These are phyloP conservation scores for Seiridium unicorne DNA, from an alignment of 2,329 filamentous ascomycete genomes.

Conservation along the genomic window DNA sequence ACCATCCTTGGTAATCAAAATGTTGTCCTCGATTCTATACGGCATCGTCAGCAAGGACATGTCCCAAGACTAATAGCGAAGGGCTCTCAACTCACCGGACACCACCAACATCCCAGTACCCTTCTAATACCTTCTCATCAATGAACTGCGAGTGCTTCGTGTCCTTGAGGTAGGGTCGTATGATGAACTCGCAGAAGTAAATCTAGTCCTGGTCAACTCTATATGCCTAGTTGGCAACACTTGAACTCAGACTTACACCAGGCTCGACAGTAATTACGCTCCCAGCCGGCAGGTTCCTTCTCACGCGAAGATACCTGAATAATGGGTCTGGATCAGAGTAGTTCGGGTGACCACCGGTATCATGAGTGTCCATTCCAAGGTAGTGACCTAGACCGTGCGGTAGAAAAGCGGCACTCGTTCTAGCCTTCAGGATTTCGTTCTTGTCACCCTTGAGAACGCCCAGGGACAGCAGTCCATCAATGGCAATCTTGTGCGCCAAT, in stretches of 20 bases:
- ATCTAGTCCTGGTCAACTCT: conserved; percentile 44
- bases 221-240: not conserved
- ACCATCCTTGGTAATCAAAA: conserved; percentile 68
- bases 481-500: conserved; percentile 77
- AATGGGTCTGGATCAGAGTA: conserved; percentile 77
- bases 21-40: conserved; percentile 63
- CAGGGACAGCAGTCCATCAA: conserved; percentile 72
- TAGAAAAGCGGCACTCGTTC: conserved; percentile 88
- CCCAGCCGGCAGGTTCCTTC: conserved; percentile 71
- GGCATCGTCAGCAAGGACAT: not conserved
- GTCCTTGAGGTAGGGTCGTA: conserved; percentile 74
- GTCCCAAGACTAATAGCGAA: not conserved
- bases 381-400: conserved; percentile 91
- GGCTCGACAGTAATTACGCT: conserved; percentile 94
- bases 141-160: conserved; percentile 75
- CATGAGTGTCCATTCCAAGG: conserved; percentile 89
- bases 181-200: conserved; percentile 90
- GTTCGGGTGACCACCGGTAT: conserved; percentile 76
- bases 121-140: conserved; percentile 67
- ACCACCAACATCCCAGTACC: conserved; percentile 81
- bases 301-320: conserved; percentile 83
- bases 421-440: conserved; percentile 71
- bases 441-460: conserved; percentile 70
- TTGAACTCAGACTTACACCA: conserved; percentile 55
- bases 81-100: conserved; percentile 50